phyloP scores from a whole-genome alignment of 2,329 filamentous ascomycete genomes.

The Botrytis tulipae region DNA sequence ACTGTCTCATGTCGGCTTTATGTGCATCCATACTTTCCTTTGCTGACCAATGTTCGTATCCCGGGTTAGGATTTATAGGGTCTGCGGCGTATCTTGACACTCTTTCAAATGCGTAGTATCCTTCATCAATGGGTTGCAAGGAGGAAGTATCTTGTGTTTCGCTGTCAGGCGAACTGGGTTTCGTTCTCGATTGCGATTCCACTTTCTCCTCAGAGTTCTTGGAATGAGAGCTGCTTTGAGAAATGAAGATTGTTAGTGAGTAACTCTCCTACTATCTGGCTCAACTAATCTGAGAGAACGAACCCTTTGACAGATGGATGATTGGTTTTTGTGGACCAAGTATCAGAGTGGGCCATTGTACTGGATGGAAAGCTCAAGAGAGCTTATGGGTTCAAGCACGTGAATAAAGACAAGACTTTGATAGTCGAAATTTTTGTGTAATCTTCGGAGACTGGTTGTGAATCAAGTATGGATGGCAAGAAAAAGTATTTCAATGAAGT shows the following conservation, averaged over 20 bases:
- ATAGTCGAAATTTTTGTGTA: neutral
- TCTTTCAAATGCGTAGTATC: neutral
- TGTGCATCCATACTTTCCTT: conserved; percentile 9
- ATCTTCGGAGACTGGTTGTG: neutral
- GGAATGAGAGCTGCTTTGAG: neutral
- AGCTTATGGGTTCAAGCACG: neutral
- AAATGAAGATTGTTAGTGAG: neutral
- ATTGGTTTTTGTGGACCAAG: conserved; percentile 10
- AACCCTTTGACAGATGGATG: conserved; percentile 12
- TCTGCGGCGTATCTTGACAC: conserved; percentile 2
- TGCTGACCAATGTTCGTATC: conserved; percentile 4
- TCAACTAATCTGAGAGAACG: neutral
- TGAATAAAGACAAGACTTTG: neutral
- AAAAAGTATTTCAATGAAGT: neutral
- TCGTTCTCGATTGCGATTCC: conserved; percentile 1
- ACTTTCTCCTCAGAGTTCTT: neutral
- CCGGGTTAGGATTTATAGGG: conserved; percentile 9
- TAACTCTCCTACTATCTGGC: neutral
- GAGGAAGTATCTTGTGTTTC: neutral
- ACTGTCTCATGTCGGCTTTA: neutral
- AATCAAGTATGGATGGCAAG: neutral
- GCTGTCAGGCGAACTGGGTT: neutral
- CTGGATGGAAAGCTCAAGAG: neutral
- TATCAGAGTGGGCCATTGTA: conserved; percentile 8
- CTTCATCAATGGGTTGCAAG: neutral